These are phyloP conservation scores for Exophiala dermatitidis DNA, from an alignment of 2,329 filamentous ascomycete species.

Conservation along the genomic window DNA sequence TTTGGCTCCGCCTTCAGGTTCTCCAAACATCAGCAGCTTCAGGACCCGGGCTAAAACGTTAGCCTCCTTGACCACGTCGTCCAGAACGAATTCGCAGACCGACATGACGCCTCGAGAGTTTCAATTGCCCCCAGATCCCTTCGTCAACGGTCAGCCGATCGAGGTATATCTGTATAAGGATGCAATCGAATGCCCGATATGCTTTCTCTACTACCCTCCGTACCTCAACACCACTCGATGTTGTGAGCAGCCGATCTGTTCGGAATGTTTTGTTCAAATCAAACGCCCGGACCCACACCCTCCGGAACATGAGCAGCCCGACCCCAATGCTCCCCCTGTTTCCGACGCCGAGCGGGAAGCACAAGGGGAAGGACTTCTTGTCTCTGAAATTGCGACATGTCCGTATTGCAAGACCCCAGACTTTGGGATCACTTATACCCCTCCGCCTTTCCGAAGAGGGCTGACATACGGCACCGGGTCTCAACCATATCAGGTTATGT, in stretches of 20 bases:
- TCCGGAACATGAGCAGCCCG: constrained; percentile 61
- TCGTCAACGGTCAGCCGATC: constrained; percentile 86
- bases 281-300: constrained; percentile 88
- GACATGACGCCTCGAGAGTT: constrained; percentile 72
- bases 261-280: constrained; percentile 98
- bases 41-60: constrained; percentile 83
- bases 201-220: constrained; percentile 90
- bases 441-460: constrained; percentile 81
- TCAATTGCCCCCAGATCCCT: constrained; percentile 71
- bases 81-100: constrained; percentile 62
- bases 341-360: constrained; percentile 34
- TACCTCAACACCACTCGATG: constrained; percentile 91
- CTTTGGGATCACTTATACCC: constrained; percentile 90
- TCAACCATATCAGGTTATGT: constrained; percentile 47
- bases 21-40: constrained; percentile 54
- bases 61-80: constrained; percentile 70
- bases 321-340: constrained; percentile 35
- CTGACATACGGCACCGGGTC: constrained; percentile 57
- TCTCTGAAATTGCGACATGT: constrained; percentile 85
- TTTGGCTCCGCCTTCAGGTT: constrained; percentile 47
- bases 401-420: constrained; percentile 93
- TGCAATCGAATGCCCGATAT: constrained; percentile 85
- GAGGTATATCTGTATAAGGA: constrained; percentile 94
- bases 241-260: constrained; percentile 94
- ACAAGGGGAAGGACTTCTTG: constrained; percentile 55